Conservation (phyloP, 352 stramenopile genomes). For the Globisporangium solare region DNA sequence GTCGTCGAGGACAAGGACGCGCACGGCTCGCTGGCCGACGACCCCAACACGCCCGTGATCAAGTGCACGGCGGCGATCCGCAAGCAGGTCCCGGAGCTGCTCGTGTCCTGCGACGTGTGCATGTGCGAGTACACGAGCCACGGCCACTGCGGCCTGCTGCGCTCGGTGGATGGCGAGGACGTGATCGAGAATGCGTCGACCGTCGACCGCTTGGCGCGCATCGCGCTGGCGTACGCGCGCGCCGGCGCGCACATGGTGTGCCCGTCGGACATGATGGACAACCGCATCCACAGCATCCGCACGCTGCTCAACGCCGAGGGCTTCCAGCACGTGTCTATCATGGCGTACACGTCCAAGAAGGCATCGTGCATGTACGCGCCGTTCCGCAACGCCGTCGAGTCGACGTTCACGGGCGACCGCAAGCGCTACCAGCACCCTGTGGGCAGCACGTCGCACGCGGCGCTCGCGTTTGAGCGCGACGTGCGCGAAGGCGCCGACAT, state of each 20-base stretch:
- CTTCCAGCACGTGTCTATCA: constrained; percentile 98
- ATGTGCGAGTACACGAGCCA: constrained; percentile 91
- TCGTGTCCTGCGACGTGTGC: constrained; percentile 86
- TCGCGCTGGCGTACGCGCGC: constrained; percentile 93
- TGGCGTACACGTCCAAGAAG: constrained; percentile 99
- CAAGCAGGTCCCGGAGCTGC: constrained; percentile 59
- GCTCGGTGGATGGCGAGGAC: constrained; percentile 90
- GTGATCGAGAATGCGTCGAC: constrained; percentile 97
- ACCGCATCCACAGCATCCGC: constrained; percentile 94
- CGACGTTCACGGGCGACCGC: constrained; percentile 89
- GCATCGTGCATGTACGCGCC: constrained; percentile 94
- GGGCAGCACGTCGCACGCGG: constrained; percentile 76
- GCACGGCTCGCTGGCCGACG: constrained; percentile 67
- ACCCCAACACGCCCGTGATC: constrained; percentile 76
- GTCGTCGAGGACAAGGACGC: constrained; percentile 84
- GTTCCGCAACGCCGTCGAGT: constrained; percentile 97
- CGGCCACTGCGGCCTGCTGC: constrained; percentile 81
- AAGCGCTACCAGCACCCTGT: constrained; percentile 98
- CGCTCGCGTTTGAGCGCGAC: constrained; percentile 76
- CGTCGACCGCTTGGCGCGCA: constrained; percentile 94
- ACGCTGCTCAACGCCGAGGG: constrained; percentile 93
- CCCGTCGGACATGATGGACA: constrained; percentile 97
- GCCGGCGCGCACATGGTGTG: constrained; percentile 97
- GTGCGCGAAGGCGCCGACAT: constrained; percentile 94
- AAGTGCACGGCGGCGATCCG: constrained; percentile 60